These are phyloP conservation scores for Infundibulicybe gibba DNA, from an alignment of 768 basidiomycete genomes.

Conservation along the genomic window DNA sequence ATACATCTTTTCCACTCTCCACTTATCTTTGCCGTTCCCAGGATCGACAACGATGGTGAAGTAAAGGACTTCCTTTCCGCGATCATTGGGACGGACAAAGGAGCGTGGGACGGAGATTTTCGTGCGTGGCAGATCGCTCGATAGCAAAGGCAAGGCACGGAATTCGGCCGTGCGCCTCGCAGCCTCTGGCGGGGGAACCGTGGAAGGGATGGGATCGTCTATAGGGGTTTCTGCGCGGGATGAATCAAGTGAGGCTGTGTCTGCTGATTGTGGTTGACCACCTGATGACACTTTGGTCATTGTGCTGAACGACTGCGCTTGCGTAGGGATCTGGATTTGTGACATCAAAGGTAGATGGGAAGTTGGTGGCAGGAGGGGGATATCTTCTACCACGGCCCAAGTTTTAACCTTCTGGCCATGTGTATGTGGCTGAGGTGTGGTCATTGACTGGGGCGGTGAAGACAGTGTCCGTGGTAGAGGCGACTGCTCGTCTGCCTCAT, in stretches of 20 bases:
- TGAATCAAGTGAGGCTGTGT: no score
- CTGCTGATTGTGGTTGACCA: no score
- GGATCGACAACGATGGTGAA: slow-evolving; percentile 80
- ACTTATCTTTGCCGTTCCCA: slow-evolving; percentile 63
- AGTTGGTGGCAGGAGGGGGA: slow-evolving; percentile 41
- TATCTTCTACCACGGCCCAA: slow-evolving; percentile 45
- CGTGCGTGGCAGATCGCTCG: slow-evolving; percentile 71
- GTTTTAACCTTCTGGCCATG: slow-evolving; percentile 19
- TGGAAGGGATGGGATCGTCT: slow-evolving; percentile 16
- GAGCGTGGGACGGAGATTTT: slow-evolving; percentile 71
- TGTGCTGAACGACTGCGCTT: slow-evolving; percentile 14
- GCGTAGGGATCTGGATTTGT: slow-evolving; percentile 17
- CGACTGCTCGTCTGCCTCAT: slow-evolving; percentile 15
- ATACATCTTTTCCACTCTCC: slow-evolving; percentile 92
- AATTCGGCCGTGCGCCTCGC: slow-evolving; percentile 30
- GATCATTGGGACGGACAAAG: slow-evolving; percentile 85
- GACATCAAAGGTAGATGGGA: slow-evolving; percentile 17
- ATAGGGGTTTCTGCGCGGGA: slow-evolving; percentile 12
- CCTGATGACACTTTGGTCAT: slow-evolving; percentile 13
- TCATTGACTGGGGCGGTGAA: slow-evolving; percentile 3
- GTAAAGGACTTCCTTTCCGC: slow-evolving; percentile 88
- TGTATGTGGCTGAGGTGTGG: slow-evolving; percentile 3
- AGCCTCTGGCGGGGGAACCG: no score
- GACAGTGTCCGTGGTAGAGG: slow-evolving; percentile 7
- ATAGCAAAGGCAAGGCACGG: slow-evolving; percentile 69